Conservation (phyloP, 306 rosid genomes). For the Canavalia ensiformis region DNA sequence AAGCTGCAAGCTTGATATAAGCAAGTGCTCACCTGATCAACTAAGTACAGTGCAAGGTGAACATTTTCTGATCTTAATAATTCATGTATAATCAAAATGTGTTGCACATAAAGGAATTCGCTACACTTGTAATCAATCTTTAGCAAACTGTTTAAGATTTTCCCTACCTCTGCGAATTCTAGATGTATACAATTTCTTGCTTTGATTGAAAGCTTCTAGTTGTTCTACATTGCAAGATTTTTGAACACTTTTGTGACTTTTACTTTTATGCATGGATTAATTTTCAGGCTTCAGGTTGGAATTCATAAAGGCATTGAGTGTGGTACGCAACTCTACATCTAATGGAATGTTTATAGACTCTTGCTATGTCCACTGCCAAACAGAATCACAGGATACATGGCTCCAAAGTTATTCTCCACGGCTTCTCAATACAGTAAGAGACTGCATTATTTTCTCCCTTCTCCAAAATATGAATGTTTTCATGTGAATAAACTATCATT, state of each 20-base stretch:
- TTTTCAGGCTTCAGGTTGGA: conserved; percentile 69
- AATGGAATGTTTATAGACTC: conserved; percentile 84
- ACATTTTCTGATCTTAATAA: conserved; percentile 4
- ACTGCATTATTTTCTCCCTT: too few relatives aligned
- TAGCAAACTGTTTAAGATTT: neutral
- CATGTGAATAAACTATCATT: too few relatives aligned
- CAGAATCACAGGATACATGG: conserved; percentile 89
- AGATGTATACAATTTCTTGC: neutral
- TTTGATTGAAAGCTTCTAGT: too few relatives aligned
- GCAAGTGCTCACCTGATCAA: conserved; percentile 69
- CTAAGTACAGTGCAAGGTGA: conserved; percentile 74
- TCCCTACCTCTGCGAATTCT: neutral
- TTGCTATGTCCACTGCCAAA: conserved; percentile 96
- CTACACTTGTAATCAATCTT: too few relatives aligned
- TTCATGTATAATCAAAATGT: neutral
- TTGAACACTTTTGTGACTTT: neutral
- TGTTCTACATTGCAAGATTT: neutral
- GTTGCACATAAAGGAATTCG: neutral
- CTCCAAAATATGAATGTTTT: too few relatives aligned
- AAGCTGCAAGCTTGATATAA: conserved; percentile 70
- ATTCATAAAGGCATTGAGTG: conserved; percentile 68
- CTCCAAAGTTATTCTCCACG: conserved; percentile 64
- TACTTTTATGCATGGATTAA: neutral
- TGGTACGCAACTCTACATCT: conserved; percentile 46
- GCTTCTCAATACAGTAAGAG: conserved; percentile 67